phyloP scores from a whole-genome alignment of 1,284 basidiomycete genomes.

The Vanrija pseudolonga region DNA sequence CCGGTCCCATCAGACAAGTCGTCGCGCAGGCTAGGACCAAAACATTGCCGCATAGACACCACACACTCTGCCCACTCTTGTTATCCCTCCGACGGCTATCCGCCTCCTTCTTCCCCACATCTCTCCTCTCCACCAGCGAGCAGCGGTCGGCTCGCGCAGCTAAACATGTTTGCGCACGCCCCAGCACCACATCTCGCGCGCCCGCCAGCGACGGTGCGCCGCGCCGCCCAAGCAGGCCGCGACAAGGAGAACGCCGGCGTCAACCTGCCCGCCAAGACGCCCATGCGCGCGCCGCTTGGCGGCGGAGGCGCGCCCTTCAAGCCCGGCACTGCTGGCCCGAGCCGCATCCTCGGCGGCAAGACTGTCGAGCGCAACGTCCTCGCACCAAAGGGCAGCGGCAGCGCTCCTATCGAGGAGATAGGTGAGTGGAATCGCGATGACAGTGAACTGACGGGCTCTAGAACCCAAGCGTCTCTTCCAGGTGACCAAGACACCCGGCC shows the following conservation, averaged over 20 bases:
- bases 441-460: constrained; percentile 7
- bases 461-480: constrained; percentile 19
- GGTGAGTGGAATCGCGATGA: background rate
- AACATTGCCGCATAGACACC: too few species aligned
- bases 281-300: constrained; percentile 7
- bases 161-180: constrained; percentile 13
- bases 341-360: constrained; percentile 13
- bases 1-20: background rate
- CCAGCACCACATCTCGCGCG: constrained; percentile 6
- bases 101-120: background rate
- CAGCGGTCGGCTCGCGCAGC: background rate
- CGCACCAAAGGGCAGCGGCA: background rate
- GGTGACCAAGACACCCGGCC: constrained; percentile 1
- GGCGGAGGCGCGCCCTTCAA: constrained; percentile 6
- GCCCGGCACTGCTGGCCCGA: constrained; percentile 6
- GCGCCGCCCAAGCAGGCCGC: background rate
- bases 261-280: constrained; percentile 15
- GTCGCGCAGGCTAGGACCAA: background rate
- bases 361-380: constrained; percentile 16
- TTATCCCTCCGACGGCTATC: too few species aligned
- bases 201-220: constrained; percentile 11
- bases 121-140: too few species aligned
- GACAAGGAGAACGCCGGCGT: constrained; percentile 20
- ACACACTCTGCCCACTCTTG: too few species aligned
- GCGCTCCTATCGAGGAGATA: constrained; percentile 13